A percentile compares a stretch with the other conserved stretches of the same genome.
These are phyloP conservation scores for Gossypium gossypioides DNA, from an alignment of 441 rosid genomes.

Conservation along the genomic window DNA sequence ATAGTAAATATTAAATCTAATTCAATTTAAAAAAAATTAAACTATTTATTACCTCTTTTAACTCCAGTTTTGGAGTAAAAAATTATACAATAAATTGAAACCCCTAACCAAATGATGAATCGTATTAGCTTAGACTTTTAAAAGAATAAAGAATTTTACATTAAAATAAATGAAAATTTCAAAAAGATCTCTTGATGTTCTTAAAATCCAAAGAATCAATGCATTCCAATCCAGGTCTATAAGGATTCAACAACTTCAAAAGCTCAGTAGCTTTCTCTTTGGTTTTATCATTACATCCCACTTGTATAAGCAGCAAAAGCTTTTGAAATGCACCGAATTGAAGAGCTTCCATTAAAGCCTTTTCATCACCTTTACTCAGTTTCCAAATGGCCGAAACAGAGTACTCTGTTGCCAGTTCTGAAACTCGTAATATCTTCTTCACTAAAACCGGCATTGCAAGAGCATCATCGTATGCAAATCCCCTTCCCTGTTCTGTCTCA, in stretches of 20 bases:
- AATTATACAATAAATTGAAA: background rate
- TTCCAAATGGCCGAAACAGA: conserved; percentile 40
- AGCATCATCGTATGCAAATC: conserved; percentile 24
- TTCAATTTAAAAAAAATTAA: no score
- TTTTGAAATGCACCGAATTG: conserved; percentile 54
- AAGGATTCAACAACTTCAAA: conserved; percentile 48
- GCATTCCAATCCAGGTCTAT: conserved; percentile 41
- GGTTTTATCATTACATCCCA: conserved; percentile 32
- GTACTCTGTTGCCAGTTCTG: conserved; percentile 28
- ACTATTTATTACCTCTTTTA: no score
- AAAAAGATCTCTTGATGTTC: conserved; percentile 45
- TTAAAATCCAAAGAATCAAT: conserved; percentile 46
- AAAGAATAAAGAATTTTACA: background rate
- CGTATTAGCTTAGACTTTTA: background rate
- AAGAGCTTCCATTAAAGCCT: conserved; percentile 27
- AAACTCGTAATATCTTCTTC: conserved; percentile 38
- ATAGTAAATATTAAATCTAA: no score
- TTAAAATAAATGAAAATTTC: background rate
- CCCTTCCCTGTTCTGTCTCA: conserved; percentile 29
- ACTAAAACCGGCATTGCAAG: conserved; percentile 37
- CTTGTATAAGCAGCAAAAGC: conserved; percentile 39
- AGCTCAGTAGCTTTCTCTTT: conserved; percentile 45
- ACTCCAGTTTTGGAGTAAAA: no score
- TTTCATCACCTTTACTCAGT: conserved; percentile 26
- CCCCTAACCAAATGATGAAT: background rate